Base-by-base conservation (phyloP, 805 yeast genomes). In the Candida tibetensis region DNA sequence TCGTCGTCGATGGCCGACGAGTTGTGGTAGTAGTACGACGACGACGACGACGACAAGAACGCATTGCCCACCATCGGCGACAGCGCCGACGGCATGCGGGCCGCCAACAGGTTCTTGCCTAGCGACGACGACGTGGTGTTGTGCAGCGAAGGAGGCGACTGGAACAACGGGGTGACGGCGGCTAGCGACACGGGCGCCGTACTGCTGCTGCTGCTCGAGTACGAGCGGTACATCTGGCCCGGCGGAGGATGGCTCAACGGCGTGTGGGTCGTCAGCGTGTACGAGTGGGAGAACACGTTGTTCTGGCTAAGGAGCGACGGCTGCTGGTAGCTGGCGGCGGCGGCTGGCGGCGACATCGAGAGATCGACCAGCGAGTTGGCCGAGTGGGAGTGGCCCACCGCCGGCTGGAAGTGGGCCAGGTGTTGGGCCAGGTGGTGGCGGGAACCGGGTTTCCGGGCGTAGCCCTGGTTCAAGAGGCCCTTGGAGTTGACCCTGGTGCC, bases 401-500 rank as follows among this genome's bases (percentile, higher is more conserved):
- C n/a, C n/a, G n/a, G n/a, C n/a, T n/a, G n/a, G n/a, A n/a, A n/a
- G n/a, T n/a, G n/a, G n/a, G n/a, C n/a, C n/a, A n/a, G n/a, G n/a
- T n/a, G n/a, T 5, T 19, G 35, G 35, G 30, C 12, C 17, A 27
- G 13, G 14, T 31, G 22, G 17, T 30, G 23, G 43, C 17, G 17
- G 39, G 27, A 15, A 15, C 28, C 21, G 10, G 10, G 4, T 16
- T 34, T 21, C 2, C 34, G 37, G 18, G 36, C 28, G 30, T 27
- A 27, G 13, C 34, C 29, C 12, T 46, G 35, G 22, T 47, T 41
- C 17, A 18, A 18, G 25, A 40, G 30, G 26, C 46, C 40, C 41
- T 53, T 62, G 5, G 77, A 75, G 53, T 85, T 85, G 14, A 85
- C 82, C 30, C 86, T 69, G n/a, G 88, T 76, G 1, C 96, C 96